These are phyloP conservation scores for Paspalum vaginatum DNA, from an alignment of 176 grass and related monocot genomes.

Conservation along the genomic window DNA sequence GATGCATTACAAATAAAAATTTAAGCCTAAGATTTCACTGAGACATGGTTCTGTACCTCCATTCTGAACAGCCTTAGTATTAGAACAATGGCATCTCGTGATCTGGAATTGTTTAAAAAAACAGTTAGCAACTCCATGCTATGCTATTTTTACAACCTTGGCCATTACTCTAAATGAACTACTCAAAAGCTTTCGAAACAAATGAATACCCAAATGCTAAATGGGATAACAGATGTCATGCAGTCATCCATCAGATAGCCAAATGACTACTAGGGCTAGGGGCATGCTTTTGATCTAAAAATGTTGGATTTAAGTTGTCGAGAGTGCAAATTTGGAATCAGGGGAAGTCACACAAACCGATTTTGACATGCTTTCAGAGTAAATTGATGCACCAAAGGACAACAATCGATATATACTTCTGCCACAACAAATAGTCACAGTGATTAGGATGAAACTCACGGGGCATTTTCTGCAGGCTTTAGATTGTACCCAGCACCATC, in stretches of 20 bases:
- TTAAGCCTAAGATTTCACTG: neutral
- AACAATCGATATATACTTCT: neutral
- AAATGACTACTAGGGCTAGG: neutral
- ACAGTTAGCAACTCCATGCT: conserved; percentile 11
- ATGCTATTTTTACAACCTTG: conserved; percentile 2
- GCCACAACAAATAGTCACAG: neutral
- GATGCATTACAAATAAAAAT: neutral
- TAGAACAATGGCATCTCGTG: conserved; percentile 81
- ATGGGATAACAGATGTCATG: neutral
- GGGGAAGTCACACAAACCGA: neutral
- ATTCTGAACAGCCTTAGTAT: conserved; percentile 79
- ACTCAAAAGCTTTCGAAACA: no score
- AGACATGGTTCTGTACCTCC: conserved; percentile 50
- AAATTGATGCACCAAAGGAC: neutral
- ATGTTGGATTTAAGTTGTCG: neutral
- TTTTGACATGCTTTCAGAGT: neutral
- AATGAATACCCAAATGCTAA: neutral
- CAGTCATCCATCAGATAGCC: neutral
- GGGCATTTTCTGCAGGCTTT: conserved; percentile 63
- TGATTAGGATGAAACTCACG: conserved; percentile 53
- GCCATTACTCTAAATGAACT: neutral
- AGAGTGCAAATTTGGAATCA: neutral
- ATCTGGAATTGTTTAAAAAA: conserved; percentile 41
- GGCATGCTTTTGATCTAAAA: neutral
- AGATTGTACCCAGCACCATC: conserved; percentile 64